Evolutionary conservation across 805 yeast species (phyloP).

Genomic region (Yamadazyma paraphyllophila): DNA sequence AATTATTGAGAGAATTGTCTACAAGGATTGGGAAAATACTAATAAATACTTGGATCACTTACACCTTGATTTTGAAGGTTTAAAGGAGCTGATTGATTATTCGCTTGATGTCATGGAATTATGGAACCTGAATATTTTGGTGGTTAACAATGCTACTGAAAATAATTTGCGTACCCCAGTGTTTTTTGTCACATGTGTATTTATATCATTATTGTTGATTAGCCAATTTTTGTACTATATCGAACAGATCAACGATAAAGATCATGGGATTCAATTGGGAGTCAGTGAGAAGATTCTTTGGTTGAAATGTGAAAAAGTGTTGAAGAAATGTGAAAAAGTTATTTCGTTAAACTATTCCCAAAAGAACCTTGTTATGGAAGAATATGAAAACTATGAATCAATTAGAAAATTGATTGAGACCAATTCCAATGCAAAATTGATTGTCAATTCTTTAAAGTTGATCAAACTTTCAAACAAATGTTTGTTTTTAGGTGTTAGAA

Average conservation of each 20-base stretch:
- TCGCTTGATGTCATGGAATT: slow-evolving; percentile 59
- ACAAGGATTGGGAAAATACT: slow-evolving; percentile 69
- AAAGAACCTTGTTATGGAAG: slow-evolving; percentile 8
- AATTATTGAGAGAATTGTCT: slow-evolving; percentile 57
- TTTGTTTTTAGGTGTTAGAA: slow-evolving; percentile 68
- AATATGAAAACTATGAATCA: slow-evolving; percentile 26
- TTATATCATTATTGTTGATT: slow-evolving; percentile 58
- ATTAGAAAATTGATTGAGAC: slow-evolving; percentile 51
- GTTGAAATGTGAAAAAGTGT: slow-evolving; percentile 59
- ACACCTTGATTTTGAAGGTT: slow-evolving; percentile 56
- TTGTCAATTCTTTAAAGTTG: slow-evolving; percentile 19
- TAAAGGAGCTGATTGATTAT: slow-evolving; percentile 60
- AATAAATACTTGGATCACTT: slow-evolving; percentile 48
- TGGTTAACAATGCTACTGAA: slow-evolving; percentile 61
- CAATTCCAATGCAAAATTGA: slow-evolving; percentile 19
- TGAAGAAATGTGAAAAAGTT: slow-evolving; percentile 59
- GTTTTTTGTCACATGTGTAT: slow-evolving; percentile 68
- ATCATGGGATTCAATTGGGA: slow-evolving; percentile 16
- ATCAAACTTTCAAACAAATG: slow-evolving; percentile 53
- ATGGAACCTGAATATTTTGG: slow-evolving; percentile 72
- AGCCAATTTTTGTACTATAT: slow-evolving; percentile 60
- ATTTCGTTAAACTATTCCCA: slow-evolving; percentile 29
- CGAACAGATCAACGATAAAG: slow-evolving; percentile 34
- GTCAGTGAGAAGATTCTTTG: slow-evolving; percentile 55
- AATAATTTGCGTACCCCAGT: slow-evolving; percentile 74